These are phyloP conservation scores for Stropharia rugosoannulata DNA, from an alignment of 768 basidiomycete species.

Conservation along the genomic window DNA sequence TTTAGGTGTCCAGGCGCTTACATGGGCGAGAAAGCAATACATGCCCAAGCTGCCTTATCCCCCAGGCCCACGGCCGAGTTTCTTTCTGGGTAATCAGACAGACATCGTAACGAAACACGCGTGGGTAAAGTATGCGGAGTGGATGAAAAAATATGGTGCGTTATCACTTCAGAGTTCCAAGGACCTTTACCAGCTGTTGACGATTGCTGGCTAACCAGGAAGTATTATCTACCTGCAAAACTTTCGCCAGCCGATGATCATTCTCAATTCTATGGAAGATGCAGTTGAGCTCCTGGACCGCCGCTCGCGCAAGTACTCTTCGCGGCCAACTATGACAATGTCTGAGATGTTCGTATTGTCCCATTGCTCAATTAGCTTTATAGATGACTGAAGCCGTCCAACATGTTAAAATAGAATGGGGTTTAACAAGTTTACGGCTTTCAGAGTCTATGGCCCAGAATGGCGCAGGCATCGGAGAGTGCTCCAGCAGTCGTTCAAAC, in stretches of 20 bases:
- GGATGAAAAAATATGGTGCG: neutral
- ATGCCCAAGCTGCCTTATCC: neutral
- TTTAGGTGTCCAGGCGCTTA: no score
- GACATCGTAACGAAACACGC: neutral
- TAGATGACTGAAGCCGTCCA: neutral
- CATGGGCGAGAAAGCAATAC: no score
- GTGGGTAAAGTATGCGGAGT: neutral
- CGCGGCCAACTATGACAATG: neutral
- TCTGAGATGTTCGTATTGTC: neutral
- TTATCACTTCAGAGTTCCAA: neutral
- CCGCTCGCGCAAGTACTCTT: neutral
- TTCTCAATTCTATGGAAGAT: neutral
- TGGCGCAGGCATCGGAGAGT: neutral
- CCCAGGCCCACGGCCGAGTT: neutral
- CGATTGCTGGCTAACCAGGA: neutral
- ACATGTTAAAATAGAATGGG: neutral
- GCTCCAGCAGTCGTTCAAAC: neutral
- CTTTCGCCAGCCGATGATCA: neutral
- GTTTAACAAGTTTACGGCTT: neutral
- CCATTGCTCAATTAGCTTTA: no score
- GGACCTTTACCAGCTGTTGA: neutral
- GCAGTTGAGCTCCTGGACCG: slow-evolving; percentile 1
- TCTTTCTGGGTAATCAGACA: neutral
- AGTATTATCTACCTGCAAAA: neutral
- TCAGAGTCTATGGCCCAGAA: neutral